Base-by-base conservation (phyloP, 805 yeast species). In the Metschnikowia similis region DNA sequence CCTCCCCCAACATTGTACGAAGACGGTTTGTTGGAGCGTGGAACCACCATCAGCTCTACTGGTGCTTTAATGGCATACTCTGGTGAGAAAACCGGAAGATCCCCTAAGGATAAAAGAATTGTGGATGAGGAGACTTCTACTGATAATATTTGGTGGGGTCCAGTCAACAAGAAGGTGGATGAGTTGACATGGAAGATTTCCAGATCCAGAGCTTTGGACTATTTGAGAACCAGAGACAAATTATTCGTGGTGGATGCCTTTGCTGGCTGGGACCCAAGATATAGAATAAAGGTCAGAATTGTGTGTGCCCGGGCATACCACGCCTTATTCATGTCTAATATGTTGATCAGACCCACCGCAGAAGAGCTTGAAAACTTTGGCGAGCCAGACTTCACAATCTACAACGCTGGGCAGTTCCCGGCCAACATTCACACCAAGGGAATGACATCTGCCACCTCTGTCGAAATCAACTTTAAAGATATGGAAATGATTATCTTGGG, bases 401-500 rank as follows among this genome's bases (percentile, higher is more conserved):
- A 95, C 89, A 92, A 92, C 68, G 97, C 97, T 48, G 99, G 99
- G 65, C 96, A 89, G 67, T 92, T 92, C 88, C 98, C 97, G 43
- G 99, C 99, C 46, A 92, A 92, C 73, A 84, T 88, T 52, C 89
- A 84, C 80, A 92, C 99, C 52, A 85, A 88, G 68, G 97, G 97
- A 67, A 92, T 92, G 99, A 88, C 97, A 51, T 91, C 97, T 34
- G 75, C 91, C 56, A 90, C 98, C 42, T 87, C 97, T 45, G 96
- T 92, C 57, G 97, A 90, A 74, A 90, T 92, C 67, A 92, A 92
- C 76, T 92, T 92, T 81, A 87, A 90, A 76, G 89, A 82, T 60
- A 91, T 91, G 97, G 99, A 94, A 77, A 92, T 94, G 99, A 90
- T 92, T 56, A 94, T 92, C 65, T 80, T 94, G 62, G 99, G 99